These are phyloP conservation scores for Quambalaria eucalypti DNA, from an alignment of 1,284 basidiomycete genomes.

Conservation along the genomic window DNA sequence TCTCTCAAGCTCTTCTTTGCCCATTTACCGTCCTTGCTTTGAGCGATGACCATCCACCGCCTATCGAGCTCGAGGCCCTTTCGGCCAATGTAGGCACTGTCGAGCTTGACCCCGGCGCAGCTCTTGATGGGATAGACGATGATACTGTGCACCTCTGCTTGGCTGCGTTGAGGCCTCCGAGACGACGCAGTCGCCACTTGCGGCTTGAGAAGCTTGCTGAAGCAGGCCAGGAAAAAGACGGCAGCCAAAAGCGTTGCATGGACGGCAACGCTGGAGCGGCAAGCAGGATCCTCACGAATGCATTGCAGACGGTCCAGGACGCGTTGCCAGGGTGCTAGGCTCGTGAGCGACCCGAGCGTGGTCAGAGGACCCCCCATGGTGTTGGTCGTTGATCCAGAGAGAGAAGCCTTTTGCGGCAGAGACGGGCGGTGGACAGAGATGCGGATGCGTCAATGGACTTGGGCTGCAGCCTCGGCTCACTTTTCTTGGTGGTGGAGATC, in stretches of 20 bases:
- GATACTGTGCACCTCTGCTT: constrained; percentile 18
- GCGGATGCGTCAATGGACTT: too few relatives aligned
- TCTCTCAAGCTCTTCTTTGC: constrained; percentile 18
- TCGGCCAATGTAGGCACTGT: constrained; percentile 4
- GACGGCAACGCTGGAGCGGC: background rate
- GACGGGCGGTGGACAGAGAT: too few relatives aligned
- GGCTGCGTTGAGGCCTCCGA: background rate
- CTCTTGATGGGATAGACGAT: constrained; percentile 33
- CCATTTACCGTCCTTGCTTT: background rate
- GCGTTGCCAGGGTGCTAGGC: constrained; percentile 5
- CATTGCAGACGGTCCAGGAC: constrained; percentile 1
- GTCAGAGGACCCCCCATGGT: too few relatives aligned
- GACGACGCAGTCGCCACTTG: background rate
- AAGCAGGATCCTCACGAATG: background rate
- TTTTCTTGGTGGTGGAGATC: too few relatives aligned
- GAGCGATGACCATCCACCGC: constrained; percentile 24
- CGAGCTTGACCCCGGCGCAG: constrained; percentile 16
- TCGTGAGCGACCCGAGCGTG: too few relatives aligned
- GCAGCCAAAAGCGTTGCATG: background rate
- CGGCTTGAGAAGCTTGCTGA: background rate
- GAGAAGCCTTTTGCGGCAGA: too few relatives aligned
- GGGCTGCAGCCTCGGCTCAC: too few relatives aligned
- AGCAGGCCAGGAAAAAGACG: background rate
- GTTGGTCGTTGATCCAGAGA: too few relatives aligned
- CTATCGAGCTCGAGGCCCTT: constrained; percentile 32